Evolutionary conservation across 2,329 filamentous ascomycete species (phyloP), one percentile per base, ranked within the genome.

Genomic region (Xylaria sp.): DNA sequence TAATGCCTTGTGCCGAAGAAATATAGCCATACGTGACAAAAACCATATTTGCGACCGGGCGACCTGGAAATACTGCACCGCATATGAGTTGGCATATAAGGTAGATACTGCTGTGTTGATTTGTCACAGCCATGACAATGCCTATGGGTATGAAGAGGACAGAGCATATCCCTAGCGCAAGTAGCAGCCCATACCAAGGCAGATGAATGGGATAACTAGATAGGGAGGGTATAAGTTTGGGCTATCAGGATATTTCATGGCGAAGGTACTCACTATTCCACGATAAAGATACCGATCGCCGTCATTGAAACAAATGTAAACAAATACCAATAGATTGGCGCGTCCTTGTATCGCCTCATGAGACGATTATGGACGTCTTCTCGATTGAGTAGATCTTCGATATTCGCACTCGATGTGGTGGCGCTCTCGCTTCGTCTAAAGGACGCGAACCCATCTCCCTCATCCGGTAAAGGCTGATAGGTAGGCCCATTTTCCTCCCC

Each of bases 1-100:
- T 96, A 79, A 97, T 91, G 34, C 94, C 94, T 81, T 97, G 94
- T 0, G 93, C 92, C 0, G 92, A 94, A 4, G 92, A 94, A 77
- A 96, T 96, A 80, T 96, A 97, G 70, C 93, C 93, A 78, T 96
- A 97, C 0, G 93, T 96, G 57, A 95, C 93, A 76, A 97, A 97
- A 44, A 97, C 92, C 94, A 97, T 97, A 80, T 97, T 96, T 60
- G 93, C 94, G 12, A 97, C 92, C 0, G 94, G 94, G 0, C 92
- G 90, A 34, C 94, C 94, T 0, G 93, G 93, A 78, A 97, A 97
- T 18, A 94, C 85, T 60, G 88, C 90, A 63, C 94, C 94, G 72
- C 92, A 95, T 72, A 96, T 90, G 66, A 97, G 87, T 80, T 96
- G 93, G 79, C 93, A 95, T 75, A 96, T 92, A 44, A 96, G 86